Evolutionary conservation across 768 basidiomycete species (phyloP), one percentile per base, ranked within the genome.

Genomic region (Crassisporium funariophilum): DNA sequence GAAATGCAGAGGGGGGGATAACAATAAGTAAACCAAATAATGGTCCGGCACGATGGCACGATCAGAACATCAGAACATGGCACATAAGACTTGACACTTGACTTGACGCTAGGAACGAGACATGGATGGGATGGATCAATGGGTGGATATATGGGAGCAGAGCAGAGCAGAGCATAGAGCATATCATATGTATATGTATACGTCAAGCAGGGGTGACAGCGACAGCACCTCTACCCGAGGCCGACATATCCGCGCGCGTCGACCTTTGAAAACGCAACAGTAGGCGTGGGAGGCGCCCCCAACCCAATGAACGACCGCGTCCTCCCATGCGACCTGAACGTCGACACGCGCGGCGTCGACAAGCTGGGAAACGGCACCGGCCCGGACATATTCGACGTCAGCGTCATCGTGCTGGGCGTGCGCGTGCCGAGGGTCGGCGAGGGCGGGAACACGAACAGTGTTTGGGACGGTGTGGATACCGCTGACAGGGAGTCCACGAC

Each of bases 391-490:
- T 74, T 85, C 50, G 88, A 86, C 35, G 81, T 88, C 44, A 92
- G 70, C 27, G 86, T 91, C 82, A 91, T 84, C 25, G 89, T 87
- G 37, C 88, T 87, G 20, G 91, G 88, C 41, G 86, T 89, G 42
- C 76, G 78, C 35, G 81, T 73, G 34, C 53, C 60, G 57, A 71
- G 57, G 37, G 75, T 81, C 38, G 66, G 88, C 4, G 89, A 91
- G 23, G 90, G 88, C 1, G 90, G 90, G 60, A 92, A 92, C 27
- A 92, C 84, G 56, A 92, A 91, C 36, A 92, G 74, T 0, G 90
- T 92, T 61, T 92, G 91, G 1, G 89, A 88, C 23, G 87, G 86
- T 24, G 84, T 78, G 36, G 74, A 64, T 29, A 72, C 59, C 2
- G 55, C 55, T 13, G 64, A 59, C 4, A 56, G 42, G 11, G 46